Evolutionary conservation across 352 stramenopile genomes (phyloP), one percentile per base, ranked within the genome.

Genomic region (Sclerospora graminicola): DNA sequence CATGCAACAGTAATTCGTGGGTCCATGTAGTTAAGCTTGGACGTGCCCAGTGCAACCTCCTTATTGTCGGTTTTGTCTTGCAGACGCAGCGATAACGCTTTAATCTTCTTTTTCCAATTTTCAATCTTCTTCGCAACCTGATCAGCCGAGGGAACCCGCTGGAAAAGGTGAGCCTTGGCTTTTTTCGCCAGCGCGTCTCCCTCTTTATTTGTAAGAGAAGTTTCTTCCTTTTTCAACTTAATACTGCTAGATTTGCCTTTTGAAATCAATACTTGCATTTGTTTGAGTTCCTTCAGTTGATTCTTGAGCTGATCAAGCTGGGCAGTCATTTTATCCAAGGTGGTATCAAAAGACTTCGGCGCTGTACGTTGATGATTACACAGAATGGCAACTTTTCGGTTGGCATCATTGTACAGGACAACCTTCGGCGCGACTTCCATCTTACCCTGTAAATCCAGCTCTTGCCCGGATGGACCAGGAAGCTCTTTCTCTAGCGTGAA

Each of bases 21-120:
- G 69, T 99, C 97, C 95, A 99, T 99, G 66, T 99, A 99, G 62
- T 99, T 99, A 64, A 98, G 96, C 78, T 99, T 99, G 51, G 93
- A 98, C 51, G 97, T 99, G 57, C 95, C 94, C 8, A 99, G 81
- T 20, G 95, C 93, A 5, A 97, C 91, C 54, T 98, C 94, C 61
- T 99, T 99, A 72, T 99, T 99, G 60, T 99, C 95, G 47, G 97
- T 89, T 60, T 98, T 98, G 71, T 99, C 95, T 52, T 98, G 93
- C 27, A 98, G 67, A 54, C 96, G 84, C 49, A 98, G 62, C 33
- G 85, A 70, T 27, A 94, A 52, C 19, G 61, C 77, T 38, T 83
- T 84, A 48, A 98, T 94, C 54, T 98, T 98, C 53, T 95, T 90
- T 38, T 69, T 92, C 94, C 81, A 99, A 16, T 47, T 88, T 16